phyloP scores from a whole-genome alignment of 257 asterid genomes.

The Solanum commersonii region DNA sequence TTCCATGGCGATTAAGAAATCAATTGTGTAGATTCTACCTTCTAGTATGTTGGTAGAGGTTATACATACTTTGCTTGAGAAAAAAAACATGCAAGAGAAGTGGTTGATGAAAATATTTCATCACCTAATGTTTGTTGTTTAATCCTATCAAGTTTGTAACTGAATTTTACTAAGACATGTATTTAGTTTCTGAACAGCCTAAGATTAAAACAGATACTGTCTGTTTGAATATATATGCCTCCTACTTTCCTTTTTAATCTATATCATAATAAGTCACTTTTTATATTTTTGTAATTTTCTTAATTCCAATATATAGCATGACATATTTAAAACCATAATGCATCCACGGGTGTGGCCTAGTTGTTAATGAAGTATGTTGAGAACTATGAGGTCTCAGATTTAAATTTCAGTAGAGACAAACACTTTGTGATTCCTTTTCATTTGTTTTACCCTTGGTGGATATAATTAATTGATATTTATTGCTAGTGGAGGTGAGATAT shows the following conservation, averaged over 20 bases:
- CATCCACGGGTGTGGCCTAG: no score
- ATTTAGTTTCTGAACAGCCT: not conserved
- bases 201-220: not conserved
- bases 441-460: not conserved
- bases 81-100: not conserved
- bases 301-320: not conserved
- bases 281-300: not conserved
- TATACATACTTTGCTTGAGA: not conserved
- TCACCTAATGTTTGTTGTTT: not conserved
- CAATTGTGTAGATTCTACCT: not conserved
- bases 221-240: not conserved
- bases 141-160: not conserved
- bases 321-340: not conserved
- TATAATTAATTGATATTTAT: not conserved
- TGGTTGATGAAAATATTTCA: not conserved
- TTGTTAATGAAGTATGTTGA: rapidly evolving
- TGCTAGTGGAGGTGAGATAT: not conserved
- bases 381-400: not conserved
- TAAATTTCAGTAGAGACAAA: not conserved
- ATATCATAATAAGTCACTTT: not conserved
- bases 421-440: not conserved
- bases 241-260: not conserved
- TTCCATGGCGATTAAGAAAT: not conserved
- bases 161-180: not conserved
- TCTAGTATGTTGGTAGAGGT: not conserved